phyloP scores from a whole-genome alignment of 108 stramenopile species.

The Chaetoceros muelleri region DNA sequence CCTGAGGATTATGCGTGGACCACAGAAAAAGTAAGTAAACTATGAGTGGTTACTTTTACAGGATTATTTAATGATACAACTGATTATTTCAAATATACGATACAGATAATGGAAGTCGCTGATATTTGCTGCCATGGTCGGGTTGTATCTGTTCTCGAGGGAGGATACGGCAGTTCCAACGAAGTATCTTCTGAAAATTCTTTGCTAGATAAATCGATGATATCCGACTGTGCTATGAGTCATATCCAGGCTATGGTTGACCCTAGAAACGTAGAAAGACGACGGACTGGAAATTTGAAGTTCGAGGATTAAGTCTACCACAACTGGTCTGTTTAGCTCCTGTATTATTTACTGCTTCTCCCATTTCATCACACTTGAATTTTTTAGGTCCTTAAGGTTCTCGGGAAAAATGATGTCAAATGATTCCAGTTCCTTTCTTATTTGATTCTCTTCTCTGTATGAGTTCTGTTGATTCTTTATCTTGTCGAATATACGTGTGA shows the following conservation, averaged over 20 bases:
- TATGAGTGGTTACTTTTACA: neutral
- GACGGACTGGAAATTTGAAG: too few relatives aligned
- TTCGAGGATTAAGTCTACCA: too few relatives aligned
- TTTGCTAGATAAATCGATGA: constrained; percentile 50
- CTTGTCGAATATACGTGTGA: too few relatives aligned
- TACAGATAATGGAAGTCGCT: constrained; percentile 64
- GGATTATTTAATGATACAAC: neutral
- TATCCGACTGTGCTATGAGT: constrained; percentile 71
- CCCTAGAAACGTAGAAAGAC: constrained; percentile 44
- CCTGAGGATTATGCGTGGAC: constrained; percentile 87
- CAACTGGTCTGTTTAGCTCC: too few relatives aligned
- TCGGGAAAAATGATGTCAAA: neutral
- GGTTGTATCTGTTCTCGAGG: constrained; percentile 90
- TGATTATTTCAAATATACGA: constrained; percentile 1
- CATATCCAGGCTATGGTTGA: constrained; percentile 79
- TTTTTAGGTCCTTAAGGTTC: neutral
- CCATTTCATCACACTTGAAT: neutral
- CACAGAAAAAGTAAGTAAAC: constrained; percentile 42
- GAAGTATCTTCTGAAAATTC: constrained; percentile 1
- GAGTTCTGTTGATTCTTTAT: too few relatives aligned
- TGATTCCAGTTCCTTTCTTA: neutral
- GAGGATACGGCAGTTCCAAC: constrained; percentile 66
- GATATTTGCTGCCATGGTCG: constrained; percentile 85
- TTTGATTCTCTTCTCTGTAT: neutral
- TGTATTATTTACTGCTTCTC: too few relatives aligned